Evolutionary conservation across 148 eudicot genomes (phyloP).

Genomic region (Rheum nobile): DNA sequence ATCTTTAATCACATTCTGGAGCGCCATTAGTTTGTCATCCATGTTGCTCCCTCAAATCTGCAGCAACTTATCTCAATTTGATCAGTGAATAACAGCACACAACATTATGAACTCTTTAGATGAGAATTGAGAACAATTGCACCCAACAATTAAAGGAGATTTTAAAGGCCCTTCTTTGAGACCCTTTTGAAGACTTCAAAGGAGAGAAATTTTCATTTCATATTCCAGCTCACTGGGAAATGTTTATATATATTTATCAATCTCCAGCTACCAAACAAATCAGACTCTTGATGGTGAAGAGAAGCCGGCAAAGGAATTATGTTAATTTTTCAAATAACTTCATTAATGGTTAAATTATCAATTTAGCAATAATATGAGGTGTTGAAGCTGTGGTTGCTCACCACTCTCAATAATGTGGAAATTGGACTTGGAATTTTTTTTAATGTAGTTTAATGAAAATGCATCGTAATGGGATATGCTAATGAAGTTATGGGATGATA

Average conservation of each 20-base stretch:
- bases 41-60: conserved; percentile 1
- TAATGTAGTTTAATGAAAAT: background rate
- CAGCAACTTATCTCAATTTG: background rate
- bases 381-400: conserved; percentile 2
- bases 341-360: background rate
- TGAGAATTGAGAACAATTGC: background rate
- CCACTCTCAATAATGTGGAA: background rate
- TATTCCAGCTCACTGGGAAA: background rate
- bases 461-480: background rate
- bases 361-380: background rate
- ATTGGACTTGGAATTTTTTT: background rate
- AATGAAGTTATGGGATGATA: background rate
- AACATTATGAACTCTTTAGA: background rate
- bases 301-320: background rate
- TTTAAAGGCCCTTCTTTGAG: background rate
- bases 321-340: background rate
- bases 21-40: conserved; percentile 8
- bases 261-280: background rate
- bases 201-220: background rate
- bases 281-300: background rate
- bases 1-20: conserved; percentile 7
- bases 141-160: too few relatives aligned
- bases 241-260: background rate
- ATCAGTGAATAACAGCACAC: too few relatives aligned
- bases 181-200: conserved; percentile 5